Conservation (phyloP, 495 filamentous ascomycete genomes). For the Friedmanniomyces simplex region DNA sequence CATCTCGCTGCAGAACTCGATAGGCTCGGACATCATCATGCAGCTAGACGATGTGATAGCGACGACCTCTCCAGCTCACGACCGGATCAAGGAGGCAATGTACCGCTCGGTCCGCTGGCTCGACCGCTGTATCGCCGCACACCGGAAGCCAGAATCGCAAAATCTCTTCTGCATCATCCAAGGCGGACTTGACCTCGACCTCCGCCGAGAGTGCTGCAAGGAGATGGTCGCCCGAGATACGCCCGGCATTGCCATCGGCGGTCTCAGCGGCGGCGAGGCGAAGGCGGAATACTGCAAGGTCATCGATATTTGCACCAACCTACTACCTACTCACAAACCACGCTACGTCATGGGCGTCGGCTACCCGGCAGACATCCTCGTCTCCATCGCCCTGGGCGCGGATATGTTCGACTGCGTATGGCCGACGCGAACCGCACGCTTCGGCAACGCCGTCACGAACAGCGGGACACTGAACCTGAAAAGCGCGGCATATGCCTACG, state of each 20-base stretch:
- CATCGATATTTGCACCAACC: slow-evolving; percentile 72
- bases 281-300: slow-evolving; percentile 52
- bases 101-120: slow-evolving; percentile 95
- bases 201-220: slow-evolving; percentile 70
- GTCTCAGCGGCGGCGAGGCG: slow-evolving; percentile 75
- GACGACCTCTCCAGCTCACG: slow-evolving; percentile 80
- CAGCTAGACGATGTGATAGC: slow-evolving; percentile 96
- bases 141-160: slow-evolving; percentile 70
- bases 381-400: slow-evolving; percentile 83
- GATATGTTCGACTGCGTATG: slow-evolving; percentile 99
- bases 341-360: slow-evolving; percentile 98
- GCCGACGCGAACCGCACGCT: slow-evolving; percentile 91
- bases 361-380: slow-evolving; percentile 89
- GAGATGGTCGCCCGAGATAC: slow-evolving; percentile 90
- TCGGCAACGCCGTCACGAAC: slow-evolving; percentile 84
- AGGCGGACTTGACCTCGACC: slow-evolving; percentile 82
- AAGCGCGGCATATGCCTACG: slow-evolving; percentile 59
- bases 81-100: slow-evolving; percentile 89
- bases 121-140: slow-evolving; percentile 88
- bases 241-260: slow-evolving; percentile 93
- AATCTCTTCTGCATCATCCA: slow-evolving; percentile 99
- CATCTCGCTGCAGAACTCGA: slow-evolving; percentile 89
- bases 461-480: slow-evolving; percentile 74
- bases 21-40: slow-evolving; percentile 99
- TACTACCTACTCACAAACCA: slow-evolving; percentile 82